Conservation (phyloP, 2,329 filamentous ascomycete genomes). For the Didymella segeticola region DNA sequence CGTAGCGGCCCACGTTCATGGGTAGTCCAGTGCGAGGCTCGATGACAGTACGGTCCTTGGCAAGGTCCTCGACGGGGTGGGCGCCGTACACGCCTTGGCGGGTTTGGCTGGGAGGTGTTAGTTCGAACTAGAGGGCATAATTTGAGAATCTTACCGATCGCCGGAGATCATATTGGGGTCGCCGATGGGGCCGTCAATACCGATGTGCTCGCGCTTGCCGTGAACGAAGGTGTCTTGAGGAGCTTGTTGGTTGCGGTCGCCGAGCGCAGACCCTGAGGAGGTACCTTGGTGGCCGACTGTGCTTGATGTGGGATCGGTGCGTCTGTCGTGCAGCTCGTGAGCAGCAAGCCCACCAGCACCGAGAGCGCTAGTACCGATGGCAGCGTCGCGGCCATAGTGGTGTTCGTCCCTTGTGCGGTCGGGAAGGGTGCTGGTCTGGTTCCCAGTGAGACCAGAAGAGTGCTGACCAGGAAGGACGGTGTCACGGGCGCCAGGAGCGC, state of each 20-base stretch:
- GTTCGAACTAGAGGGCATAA: background rate
- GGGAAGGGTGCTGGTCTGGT: constrained; percentile 7
- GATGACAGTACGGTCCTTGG: constrained; percentile 34
- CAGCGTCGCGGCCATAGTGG: constrained; percentile 35
- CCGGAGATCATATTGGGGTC: constrained; percentile 33
- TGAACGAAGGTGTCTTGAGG: background rate
- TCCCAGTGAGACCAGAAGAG: background rate
- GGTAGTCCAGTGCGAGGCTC: constrained; percentile 52
- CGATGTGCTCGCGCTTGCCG: constrained; percentile 37
- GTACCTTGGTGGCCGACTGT: background rate
- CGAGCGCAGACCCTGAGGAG: background rate
- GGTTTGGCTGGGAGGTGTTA: constrained; percentile 25
- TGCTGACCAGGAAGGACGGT: background rate
- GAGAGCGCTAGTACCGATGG: constrained; percentile 37
- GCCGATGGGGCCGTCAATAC: constrained; percentile 42
- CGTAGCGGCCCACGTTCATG: constrained; percentile 51
- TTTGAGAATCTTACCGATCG: constrained; percentile 32
- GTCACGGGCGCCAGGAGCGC: background rate
- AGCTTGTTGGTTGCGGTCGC: constrained; percentile 6
- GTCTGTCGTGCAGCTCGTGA: constrained; percentile 31
- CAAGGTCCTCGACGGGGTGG: constrained; percentile 24
- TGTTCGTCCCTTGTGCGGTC: constrained; percentile 21
- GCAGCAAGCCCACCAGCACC: constrained; percentile 39
- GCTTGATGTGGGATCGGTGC: background rate
- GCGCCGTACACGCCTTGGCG: constrained; percentile 28